A percentile compares a stretch with the other conserved stretches of the same genome.
Evolutionary conservation across 2,329 filamentous ascomycete genomes (phyloP).

Genomic region (Curvularia lunata): DNA sequence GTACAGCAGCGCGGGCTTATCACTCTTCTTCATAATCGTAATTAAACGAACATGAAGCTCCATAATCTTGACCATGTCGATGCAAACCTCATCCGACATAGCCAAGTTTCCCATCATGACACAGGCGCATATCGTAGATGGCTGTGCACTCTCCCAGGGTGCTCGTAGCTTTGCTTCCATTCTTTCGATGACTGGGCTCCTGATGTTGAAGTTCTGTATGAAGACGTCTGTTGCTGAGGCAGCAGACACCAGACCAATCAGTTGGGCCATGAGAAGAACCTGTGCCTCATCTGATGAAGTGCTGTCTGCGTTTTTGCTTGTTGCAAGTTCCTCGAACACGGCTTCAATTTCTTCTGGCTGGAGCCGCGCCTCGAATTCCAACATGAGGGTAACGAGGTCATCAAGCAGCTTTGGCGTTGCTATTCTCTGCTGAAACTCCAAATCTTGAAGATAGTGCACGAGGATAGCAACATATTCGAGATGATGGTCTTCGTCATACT

Average conservation of each 20-base stretch:
- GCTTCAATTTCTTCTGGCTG: constrained; percentile 33
- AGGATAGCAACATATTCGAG: constrained; percentile 42
- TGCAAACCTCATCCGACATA: constrained; percentile 44
- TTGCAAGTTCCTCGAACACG: constrained; percentile 38
- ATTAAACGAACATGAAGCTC: constrained; percentile 40
- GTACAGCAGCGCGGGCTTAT: constrained; percentile 42
- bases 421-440: constrained; percentile 43
- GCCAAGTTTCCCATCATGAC: constrained; percentile 50
- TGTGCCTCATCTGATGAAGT: constrained; percentile 32
- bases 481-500: constrained; percentile 46
- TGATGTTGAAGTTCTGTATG: constrained; percentile 31
- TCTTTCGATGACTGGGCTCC: constrained; percentile 37
- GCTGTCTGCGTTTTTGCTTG: constrained; percentile 34
- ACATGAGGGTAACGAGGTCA: constrained; percentile 38
- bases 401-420: constrained; percentile 38
- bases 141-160: constrained; percentile 22
- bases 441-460: constrained; percentile 46
- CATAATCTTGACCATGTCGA: constrained; percentile 45
- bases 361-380: constrained; percentile 41
- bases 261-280: constrained; percentile 39
- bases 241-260: constrained; percentile 41
- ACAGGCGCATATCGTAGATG: constrained; percentile 44
- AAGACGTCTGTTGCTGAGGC: constrained; percentile 47
- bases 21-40: constrained; percentile 33
- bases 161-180: constrained; percentile 35